Conservation (phyloP, 202 grass and related monocot genomes). For the Tripidium arundinaceum region DNA sequence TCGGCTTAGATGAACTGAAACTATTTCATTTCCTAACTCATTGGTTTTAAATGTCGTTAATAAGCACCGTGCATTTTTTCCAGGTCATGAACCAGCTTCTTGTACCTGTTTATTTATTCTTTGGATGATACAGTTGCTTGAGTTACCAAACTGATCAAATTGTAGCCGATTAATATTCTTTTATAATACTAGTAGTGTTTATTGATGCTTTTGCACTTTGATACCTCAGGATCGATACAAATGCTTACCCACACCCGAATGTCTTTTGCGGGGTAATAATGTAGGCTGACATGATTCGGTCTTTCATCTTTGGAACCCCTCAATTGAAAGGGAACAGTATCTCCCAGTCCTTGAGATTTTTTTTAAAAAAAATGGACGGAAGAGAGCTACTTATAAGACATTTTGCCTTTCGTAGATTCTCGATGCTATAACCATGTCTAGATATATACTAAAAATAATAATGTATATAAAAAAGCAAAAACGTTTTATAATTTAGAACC, state of each 20-base stretch:
- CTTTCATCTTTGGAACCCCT: too few species aligned
- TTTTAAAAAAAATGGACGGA: background rate
- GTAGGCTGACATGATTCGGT: too few species aligned
- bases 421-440: too few species aligned
- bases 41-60: slow-evolving; percentile 44
- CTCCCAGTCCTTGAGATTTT: background rate
- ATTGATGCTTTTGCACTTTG: background rate
- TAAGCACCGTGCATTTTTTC: slow-evolving; percentile 50
- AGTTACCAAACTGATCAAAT: slow-evolving; percentile 36
- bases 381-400: too few species aligned
- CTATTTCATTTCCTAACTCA: slow-evolving; percentile 45
- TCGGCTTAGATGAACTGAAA: slow-evolving; percentile 34
- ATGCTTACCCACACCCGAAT: too few species aligned
- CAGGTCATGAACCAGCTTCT: slow-evolving; percentile 26
- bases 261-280: too few species aligned
- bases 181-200: background rate
- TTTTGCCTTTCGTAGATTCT: too few species aligned
- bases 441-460: too few species aligned
- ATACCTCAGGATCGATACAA: too few species aligned
- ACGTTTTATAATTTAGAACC: too few species aligned
- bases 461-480: too few species aligned
- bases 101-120: slow-evolving; percentile 52
- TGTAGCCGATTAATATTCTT: slow-evolving; percentile 41
- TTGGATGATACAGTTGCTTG: slow-evolving; percentile 38
- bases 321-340: too few species aligned